These are phyloP conservation scores for Akanthomyces uredinophilus DNA, from an alignment of 2,329 filamentous ascomycete species.

Conservation along the genomic window DNA sequence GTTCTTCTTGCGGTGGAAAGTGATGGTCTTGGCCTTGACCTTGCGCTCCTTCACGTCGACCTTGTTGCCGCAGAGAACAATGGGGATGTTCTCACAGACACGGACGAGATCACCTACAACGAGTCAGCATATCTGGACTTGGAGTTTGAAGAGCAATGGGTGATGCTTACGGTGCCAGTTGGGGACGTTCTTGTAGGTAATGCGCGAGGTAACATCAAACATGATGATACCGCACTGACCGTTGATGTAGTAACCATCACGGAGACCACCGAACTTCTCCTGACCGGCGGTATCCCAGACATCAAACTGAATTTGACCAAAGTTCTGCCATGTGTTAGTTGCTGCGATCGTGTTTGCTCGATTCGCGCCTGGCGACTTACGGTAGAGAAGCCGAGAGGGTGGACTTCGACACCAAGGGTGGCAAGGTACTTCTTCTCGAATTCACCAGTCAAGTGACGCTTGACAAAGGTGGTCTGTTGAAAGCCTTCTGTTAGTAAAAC, in stretches of 20 bases:
- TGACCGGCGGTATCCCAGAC: conserved; percentile 99
- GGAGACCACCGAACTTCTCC: conserved; percentile 99
- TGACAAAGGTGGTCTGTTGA: conserved; percentile 94
- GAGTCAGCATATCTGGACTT: neutral
- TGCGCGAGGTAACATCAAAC: conserved; percentile 99
- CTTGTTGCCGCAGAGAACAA: conserved; percentile 98
- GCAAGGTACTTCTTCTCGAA: conserved; percentile 99
- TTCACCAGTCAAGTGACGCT: conserved; percentile 99
- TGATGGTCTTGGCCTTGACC: conserved; percentile 99
- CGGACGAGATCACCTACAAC: conserved; percentile 85
- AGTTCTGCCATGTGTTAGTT: conserved; percentile 58
- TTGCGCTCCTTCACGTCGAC: conserved; percentile 99
- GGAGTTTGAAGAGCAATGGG: neutral
- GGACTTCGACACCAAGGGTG: conserved; percentile 98
- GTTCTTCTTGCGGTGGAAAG: conserved; percentile 99
- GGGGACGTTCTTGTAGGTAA: conserved; percentile 99
- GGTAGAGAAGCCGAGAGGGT: conserved; percentile 95
- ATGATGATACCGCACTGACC: conserved; percentile 99
- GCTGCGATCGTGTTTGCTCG: conserved; percentile 22
- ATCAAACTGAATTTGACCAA: conserved; percentile 95
- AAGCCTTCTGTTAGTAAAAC: conserved; percentile 16
- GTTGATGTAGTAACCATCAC: conserved; percentile 99
- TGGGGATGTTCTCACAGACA: conserved; percentile 98
- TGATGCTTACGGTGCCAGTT: conserved; percentile 95
- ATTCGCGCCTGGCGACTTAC: conserved; percentile 54